phyloP scores from a whole-genome alignment of 148 eudicot genomes.

The Camellia japonica region DNA sequence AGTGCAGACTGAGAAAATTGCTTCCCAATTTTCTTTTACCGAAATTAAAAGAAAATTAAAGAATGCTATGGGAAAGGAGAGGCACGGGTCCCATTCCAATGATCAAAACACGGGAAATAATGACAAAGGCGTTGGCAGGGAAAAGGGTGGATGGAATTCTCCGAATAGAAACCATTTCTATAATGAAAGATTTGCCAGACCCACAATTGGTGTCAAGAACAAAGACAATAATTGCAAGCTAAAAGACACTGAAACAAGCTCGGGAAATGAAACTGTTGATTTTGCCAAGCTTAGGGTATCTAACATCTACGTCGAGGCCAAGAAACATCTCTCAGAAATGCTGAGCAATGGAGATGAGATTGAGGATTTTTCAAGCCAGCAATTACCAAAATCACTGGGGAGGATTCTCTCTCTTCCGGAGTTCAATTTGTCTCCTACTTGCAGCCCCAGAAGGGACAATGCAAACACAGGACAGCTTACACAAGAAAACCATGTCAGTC shows the following conservation, averaged over 20 bases:
- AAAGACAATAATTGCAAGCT: conserved; percentile 36
- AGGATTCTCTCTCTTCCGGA: conserved; percentile 71
- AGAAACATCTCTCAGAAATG: conserved; percentile 88
- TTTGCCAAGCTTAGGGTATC: conserved; percentile 54
- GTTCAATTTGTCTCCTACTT: conserved; percentile 51
- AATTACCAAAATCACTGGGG: conserved; percentile 64
- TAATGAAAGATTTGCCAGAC: conserved; percentile 61
- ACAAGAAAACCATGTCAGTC: conserved; percentile 19
- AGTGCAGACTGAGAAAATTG: conserved; percentile 33
- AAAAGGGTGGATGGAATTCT: conserved; percentile 57
- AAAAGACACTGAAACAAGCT: conserved; percentile 14
- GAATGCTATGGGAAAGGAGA: conserved; percentile 75
- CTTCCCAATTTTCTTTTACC: conserved; percentile 69
- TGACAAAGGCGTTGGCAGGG: conserved; percentile 46
- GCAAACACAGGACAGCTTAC: conserved; percentile 26
- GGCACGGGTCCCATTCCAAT: conserved; percentile 19
- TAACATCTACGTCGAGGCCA: conserved; percentile 74
- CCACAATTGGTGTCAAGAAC: conserved; percentile 37
- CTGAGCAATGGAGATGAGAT: conserved; percentile 56
- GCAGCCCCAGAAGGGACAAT: conserved; percentile 58
- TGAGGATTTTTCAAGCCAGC: conserved; percentile 35
- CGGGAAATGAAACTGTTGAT: conserved; percentile 22
- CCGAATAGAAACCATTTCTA: conserved; percentile 86
- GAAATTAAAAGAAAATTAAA: conserved; percentile 70
- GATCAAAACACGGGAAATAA: conserved; percentile 24